A percentile compares a stretch with the other conserved stretches of the same genome.
These are phyloP conservation scores for Penicillium sp. DNA, from an alignment of 2,329 filamentous ascomycete genomes.

Conservation along the genomic window DNA sequence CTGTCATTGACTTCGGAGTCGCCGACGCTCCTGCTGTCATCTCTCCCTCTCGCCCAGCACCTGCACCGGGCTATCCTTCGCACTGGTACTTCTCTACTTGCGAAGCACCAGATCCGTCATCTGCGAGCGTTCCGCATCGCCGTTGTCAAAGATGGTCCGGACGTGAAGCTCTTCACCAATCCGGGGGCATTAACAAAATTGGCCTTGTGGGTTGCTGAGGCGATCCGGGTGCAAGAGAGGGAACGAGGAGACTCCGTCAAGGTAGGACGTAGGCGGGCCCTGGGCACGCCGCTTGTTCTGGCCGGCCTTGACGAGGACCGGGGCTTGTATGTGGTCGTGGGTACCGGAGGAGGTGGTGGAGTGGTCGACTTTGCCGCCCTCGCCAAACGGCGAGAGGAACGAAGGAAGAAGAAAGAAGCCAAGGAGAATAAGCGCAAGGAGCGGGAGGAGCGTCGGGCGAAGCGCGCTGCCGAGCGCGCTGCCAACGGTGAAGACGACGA, in stretches of 20 bases:
- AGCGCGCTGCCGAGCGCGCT: conserved; percentile 46
- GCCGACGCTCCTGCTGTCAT: conserved; percentile 54
- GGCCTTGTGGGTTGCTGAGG: conserved; percentile 87
- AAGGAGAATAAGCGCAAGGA: conserved; percentile 57
- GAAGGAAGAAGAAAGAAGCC: conserved; percentile 54
- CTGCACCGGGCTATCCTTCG: conserved; percentile 87
- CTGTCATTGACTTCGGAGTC: conserved; percentile 41
- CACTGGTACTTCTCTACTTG: conserved; percentile 80
- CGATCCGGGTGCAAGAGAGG: conserved; percentile 77
- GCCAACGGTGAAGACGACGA: conserved; percentile 46
- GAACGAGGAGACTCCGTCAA: conserved; percentile 64
- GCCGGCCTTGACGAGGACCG: conserved; percentile 79
- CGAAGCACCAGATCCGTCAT: conserved; percentile 88
- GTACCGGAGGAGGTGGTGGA: conserved; percentile 76
- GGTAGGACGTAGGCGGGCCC: conserved; percentile 31
- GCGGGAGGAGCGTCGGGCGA: conserved; percentile 54
- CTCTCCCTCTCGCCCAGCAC: conserved; percentile 74
- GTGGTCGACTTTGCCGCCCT: conserved; percentile 59
- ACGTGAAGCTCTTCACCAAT: conserved; percentile 80
- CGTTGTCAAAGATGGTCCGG: conserved; percentile 88
- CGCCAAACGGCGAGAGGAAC: conserved; percentile 57
- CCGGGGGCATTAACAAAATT: conserved; percentile 88
- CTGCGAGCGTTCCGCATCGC: conserved; percentile 88
- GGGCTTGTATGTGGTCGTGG: conserved; percentile 84
- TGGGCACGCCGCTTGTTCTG: conserved; percentile 75